Base-by-base conservation (phyloP, 2,329 filamentous ascomycete species). In the Xylariales sp. region DNA sequence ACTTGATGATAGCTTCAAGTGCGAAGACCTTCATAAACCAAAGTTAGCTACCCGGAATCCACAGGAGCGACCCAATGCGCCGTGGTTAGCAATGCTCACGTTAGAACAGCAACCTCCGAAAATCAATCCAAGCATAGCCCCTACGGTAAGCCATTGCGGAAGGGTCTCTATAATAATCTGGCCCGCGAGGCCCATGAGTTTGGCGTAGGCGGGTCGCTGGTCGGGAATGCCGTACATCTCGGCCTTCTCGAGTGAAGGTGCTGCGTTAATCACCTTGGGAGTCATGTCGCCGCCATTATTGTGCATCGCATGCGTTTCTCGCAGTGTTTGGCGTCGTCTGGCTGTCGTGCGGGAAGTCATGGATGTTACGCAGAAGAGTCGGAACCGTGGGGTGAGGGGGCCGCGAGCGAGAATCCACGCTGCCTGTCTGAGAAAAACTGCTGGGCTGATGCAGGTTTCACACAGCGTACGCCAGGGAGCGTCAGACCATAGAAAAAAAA, bases 81-180 rank as follows among this genome's bases (percentile, higher is more conserved):
- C n/a, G n/a, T n/a, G n/a, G n/a, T n/a, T 7, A 24, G 19, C 18
- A 24, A 16, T 32, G 34, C 80, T 63, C 69, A 90, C 90, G 73
- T 95, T 95, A 24, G 88, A 88, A 66, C 90, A 95, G 59, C 89
- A 95, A 20, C 93, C 93, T 36, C 93, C 93, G 61, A 98, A 96
- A 42, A 98, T 97, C 48, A 97, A 75, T 36, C 74, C 74, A 41
- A 91, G 73, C 75, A 94, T 94, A 40, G 74, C 69, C 16, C 72
- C 69, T 31, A 83, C 69, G 40, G 76, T 74, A 25, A 86, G 61
- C 74, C 76, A 83, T 60, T 74, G 72, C 21, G 78, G 76, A 41
- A 83, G 73, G 28, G 72, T 74, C 55, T 76, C 71, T 49, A 74
- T 72, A 47, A 74, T 70, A 43, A 76, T 70, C 48, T 70, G 69